Conservation (phyloP, 2,329 filamentous ascomycete species). For the Alternaria sp. region DNA sequence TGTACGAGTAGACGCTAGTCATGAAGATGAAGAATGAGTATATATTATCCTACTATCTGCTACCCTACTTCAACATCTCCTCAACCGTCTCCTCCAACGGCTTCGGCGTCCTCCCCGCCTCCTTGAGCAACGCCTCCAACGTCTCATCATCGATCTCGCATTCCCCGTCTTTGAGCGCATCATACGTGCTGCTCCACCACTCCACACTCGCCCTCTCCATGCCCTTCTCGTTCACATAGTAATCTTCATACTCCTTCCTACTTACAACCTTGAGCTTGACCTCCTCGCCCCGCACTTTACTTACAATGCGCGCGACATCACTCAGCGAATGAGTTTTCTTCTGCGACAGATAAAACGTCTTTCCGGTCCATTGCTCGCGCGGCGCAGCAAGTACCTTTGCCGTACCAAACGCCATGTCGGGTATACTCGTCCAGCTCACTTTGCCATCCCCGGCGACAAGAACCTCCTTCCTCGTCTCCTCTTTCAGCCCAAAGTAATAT, state of each 20-base stretch:
- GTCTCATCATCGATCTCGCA: conserved; percentile 52
- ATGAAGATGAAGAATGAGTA: neutral
- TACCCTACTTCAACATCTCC: conserved; percentile 46
- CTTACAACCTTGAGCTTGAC: conserved; percentile 46
- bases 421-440: conserved; percentile 54
- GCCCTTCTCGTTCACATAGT: conserved; percentile 46
- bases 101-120: conserved; percentile 45
- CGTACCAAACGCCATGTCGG: conserved; percentile 53
- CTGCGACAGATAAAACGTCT: conserved; percentile 50
- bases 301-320: conserved; percentile 42
- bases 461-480: conserved; percentile 47
- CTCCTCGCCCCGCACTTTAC: conserved; percentile 31
- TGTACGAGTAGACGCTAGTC: neutral
- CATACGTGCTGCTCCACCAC: conserved; percentile 57
- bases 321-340: conserved; percentile 32
- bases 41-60: neutral
- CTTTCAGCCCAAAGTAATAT: conserved; percentile 46
- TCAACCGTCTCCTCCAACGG: conserved; percentile 49
- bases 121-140: conserved; percentile 48
- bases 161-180: conserved; percentile 51
- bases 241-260: conserved; percentile 50
- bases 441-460: conserved; percentile 51
- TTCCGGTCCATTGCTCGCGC: conserved; percentile 41
- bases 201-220: conserved; percentile 48
- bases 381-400: conserved; percentile 48